Percentiles rank a stretch among this genome's conserved stretches.
Evolutionary conservation across 306 rosid species (phyloP).

Genomic region (Coriaria nepalensis): DNA sequence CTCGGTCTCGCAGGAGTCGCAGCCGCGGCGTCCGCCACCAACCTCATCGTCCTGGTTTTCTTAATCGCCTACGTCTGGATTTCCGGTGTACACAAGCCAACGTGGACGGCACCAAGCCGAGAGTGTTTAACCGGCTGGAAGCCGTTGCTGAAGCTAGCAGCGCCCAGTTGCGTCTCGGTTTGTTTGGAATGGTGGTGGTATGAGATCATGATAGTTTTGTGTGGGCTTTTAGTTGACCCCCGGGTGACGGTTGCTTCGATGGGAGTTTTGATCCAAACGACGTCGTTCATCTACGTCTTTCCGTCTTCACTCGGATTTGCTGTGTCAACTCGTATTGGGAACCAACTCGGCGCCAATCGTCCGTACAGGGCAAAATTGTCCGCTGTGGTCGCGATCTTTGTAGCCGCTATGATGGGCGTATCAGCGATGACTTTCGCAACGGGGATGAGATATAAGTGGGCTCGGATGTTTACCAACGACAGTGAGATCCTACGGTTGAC

Average conservation of each 20-base stretch:
- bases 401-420: constrained; percentile 51
- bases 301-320: constrained; percentile 77
- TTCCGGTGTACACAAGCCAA: constrained; percentile 30
- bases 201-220: constrained; percentile 84
- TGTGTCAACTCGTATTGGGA: constrained; percentile 78
- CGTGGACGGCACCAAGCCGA: constrained; percentile 53
- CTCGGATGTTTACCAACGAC: constrained; percentile 52
- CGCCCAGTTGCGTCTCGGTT: constrained; percentile 82
- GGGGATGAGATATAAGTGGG: constrained; percentile 56
- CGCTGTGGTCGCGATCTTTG: constrained; percentile 40
- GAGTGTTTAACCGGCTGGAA: constrained; percentile 59
- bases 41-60: constrained; percentile 22
- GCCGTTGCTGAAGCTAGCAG: constrained; percentile 59
- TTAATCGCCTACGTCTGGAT: constrained; percentile 27
- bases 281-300: constrained; percentile 72
- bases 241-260: constrained; percentile 75
- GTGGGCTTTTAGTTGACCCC: constrained; percentile 73
- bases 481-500: constrained; percentile 47
- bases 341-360: constrained; percentile 55
- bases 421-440: constrained; percentile 44
- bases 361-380: constrained; percentile 34
- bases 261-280: constrained; percentile 85
- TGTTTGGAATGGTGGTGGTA: constrained; percentile 99
- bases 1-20: constrained; percentile 58
- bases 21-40: constrained; percentile 57